phyloP scores from a whole-genome alignment of 306 rosid species.

The Ammopiptanthus mongolicus region DNA sequence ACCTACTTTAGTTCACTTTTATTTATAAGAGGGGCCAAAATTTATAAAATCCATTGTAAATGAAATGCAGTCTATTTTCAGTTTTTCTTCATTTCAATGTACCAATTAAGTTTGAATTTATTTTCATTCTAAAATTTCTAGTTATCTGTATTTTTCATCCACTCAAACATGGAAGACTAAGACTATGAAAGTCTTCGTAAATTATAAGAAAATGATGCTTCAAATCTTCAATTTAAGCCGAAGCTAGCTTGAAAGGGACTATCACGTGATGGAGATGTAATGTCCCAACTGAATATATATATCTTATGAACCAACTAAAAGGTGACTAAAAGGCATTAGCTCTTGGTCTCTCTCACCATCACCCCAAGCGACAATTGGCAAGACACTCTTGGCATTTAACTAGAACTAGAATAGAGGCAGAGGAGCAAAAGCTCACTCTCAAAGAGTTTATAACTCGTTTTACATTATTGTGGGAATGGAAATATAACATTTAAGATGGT shows the following conservation, averaged over 20 bases:
- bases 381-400: neutral
- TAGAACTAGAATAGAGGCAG: neutral
- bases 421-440: neutral
- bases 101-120: neutral
- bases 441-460: neutral
- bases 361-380: neutral
- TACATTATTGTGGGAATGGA: neutral
- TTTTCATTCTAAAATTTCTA: neutral
- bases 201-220: neutral
- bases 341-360: neutral
- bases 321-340: neutral
- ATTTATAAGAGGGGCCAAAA: neutral
- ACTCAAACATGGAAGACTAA: neutral
- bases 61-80: neutral
- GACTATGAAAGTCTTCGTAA: neutral
- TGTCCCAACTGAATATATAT: neutral
- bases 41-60: neutral
- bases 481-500: neutral
- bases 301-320: conserved; percentile 14
- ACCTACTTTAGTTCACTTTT: neutral
- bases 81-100: neutral
- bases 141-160: neutral
- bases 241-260: conserved; percentile 20
- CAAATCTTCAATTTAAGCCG: conserved; percentile 27
- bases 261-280: conserved; percentile 10